These are phyloP conservation scores for Brassica hybrid DNA, from an alignment of 441 rosid species.

Conservation along the genomic window DNA sequence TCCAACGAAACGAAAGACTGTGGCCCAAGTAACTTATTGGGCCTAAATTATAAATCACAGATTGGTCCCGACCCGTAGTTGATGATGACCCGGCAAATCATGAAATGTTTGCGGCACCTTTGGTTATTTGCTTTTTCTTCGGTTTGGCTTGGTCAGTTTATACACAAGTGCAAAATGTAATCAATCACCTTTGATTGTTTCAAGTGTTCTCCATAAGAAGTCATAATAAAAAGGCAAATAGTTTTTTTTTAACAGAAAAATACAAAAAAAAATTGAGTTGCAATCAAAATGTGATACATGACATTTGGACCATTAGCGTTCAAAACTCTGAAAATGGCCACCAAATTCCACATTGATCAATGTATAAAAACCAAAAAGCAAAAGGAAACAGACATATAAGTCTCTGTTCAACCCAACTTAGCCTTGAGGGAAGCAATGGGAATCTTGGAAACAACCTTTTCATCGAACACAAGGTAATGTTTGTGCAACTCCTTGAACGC, in stretches of 20 bases:
- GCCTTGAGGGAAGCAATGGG: conserved; percentile 53
- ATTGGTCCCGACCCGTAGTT: not conserved
- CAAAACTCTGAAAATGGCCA: conserved; percentile 31
- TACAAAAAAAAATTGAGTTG: not conserved
- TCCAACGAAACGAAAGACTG: not conserved
- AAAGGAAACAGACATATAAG: not conserved
- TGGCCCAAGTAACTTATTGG: not conserved
- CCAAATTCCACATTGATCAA: conserved; percentile 29
- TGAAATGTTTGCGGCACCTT: not conserved
- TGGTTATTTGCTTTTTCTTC: too few relatives aligned
- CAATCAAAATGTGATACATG: not conserved
- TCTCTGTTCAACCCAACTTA: conserved; percentile 50
- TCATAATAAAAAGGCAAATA: conserved; percentile 7
- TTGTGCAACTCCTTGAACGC: conserved; percentile 65
- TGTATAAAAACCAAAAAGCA: conserved; percentile 14
- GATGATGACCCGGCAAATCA: conserved; percentile 9
- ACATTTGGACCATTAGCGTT: not conserved
- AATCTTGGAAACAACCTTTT: conserved; percentile 60
- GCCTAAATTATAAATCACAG: not conserved
- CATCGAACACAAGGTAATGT: conserved; percentile 67
- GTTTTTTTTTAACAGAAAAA: not conserved
- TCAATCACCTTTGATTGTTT: too few relatives aligned
- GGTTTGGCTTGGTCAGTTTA: too few relatives aligned
- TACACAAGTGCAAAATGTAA: not conserved
- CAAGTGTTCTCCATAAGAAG: conserved; percentile 1